phyloP scores from a whole-genome alignment of 1,139 yeast species.

The Taphrina communis region DNA sequence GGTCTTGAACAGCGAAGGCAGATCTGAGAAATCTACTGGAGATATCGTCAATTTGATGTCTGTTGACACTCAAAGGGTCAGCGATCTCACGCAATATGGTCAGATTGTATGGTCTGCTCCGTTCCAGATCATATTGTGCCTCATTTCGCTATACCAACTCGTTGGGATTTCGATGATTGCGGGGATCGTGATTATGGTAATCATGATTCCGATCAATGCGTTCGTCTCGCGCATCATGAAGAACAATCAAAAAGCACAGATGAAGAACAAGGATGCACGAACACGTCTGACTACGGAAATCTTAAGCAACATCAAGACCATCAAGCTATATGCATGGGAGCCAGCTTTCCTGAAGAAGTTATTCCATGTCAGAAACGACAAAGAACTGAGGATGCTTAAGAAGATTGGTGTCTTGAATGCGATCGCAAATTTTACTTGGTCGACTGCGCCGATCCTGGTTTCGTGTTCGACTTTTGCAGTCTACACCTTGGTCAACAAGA shows the following conservation, averaged over 20 bases:
- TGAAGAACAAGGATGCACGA: constrained; percentile 71
- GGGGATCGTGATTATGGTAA: constrained; percentile 80
- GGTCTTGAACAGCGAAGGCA: constrained; percentile 81
- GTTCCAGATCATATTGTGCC: constrained; percentile 82
- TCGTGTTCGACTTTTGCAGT: constrained; percentile 90
- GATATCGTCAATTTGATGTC: constrained; percentile 83
- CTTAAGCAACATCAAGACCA: constrained; percentile 85
- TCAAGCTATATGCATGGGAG: constrained; percentile 96
- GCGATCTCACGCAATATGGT: constrained; percentile 84
- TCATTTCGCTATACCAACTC: constrained; percentile 72
- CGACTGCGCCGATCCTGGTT: constrained; percentile 86
- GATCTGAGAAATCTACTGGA: constrained; percentile 83
- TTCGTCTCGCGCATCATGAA: constrained; percentile 75
- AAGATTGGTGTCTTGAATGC: constrained; percentile 81
- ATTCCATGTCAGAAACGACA: constrained; percentile 81
- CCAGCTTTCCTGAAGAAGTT: constrained; percentile 75
- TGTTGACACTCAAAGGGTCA: constrained; percentile 92
- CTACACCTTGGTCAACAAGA: constrained; percentile 68
- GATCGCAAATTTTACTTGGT: constrained; percentile 76
- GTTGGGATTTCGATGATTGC: constrained; percentile 97
- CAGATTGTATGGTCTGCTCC: constrained; percentile 97
- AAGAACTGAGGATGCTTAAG: constrained; percentile 78
- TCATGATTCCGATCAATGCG: constrained; percentile 87
- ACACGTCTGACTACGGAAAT: constrained; percentile 82
- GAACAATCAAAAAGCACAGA: constrained; percentile 73